Evolutionary conservation across 1,284 basidiomycete genomes (phyloP).

Genomic region (Baeospora myosura): DNA sequence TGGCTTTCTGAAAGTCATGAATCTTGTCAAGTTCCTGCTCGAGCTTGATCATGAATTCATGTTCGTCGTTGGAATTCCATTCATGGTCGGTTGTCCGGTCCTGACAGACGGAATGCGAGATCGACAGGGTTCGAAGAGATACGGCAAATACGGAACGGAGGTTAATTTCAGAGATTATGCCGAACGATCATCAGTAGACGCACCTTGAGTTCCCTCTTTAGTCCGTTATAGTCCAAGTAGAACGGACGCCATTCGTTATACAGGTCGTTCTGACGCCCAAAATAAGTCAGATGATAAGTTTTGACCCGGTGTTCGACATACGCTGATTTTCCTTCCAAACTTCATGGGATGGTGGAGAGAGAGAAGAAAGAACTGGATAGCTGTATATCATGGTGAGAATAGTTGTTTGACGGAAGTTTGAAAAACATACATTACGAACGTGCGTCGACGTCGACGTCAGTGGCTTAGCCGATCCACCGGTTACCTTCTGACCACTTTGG

Average conservation of each 20-base stretch:
- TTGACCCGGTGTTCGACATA: conserved; percentile 29
- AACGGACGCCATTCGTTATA: conserved; percentile 88
- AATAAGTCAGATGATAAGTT: background rate
- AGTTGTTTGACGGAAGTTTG: conserved; percentile 4
- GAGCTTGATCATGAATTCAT: conserved; percentile 72
- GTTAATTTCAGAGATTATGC: conserved; percentile 1
- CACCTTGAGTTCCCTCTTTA: conserved; percentile 89
- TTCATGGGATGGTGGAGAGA: conserved; percentile 49
- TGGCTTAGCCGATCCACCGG: background rate
- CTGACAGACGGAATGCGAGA: conserved; percentile 28
- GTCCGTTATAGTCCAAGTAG: conserved; percentile 83
- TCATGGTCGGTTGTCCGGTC: conserved; percentile 46
- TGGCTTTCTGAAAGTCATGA: conserved; percentile 89
- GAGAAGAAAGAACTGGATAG: background rate
- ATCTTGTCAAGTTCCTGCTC: conserved; percentile 92
- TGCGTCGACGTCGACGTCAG: conserved; percentile 1
- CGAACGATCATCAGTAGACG: conserved; percentile 7
- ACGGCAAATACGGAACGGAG: background rate
- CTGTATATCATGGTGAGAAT: background rate
- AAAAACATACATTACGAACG: conserved; percentile 4
- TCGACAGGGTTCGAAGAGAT: background rate
- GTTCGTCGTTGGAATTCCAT: conserved; percentile 79
- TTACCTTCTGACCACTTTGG: background rate
- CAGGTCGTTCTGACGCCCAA: conserved; percentile 56
- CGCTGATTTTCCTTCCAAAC: conserved; percentile 85